These are phyloP conservation scores for Sarcocystis neurona DNA, from an alignment of 169 alveolate genomes.

Conservation along the genomic window DNA sequence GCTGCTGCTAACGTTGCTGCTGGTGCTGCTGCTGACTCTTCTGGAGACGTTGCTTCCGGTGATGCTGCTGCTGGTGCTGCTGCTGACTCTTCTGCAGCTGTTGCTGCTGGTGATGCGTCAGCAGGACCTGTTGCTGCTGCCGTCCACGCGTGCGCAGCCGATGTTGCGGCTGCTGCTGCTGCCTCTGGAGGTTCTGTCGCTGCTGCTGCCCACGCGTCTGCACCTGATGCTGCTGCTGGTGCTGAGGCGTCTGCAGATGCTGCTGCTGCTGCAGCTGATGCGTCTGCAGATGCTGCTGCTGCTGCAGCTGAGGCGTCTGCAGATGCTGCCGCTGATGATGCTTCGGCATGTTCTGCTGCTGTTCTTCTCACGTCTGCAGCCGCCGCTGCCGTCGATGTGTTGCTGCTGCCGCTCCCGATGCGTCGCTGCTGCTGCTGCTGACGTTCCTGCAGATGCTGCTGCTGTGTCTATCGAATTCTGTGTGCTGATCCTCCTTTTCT, in stretches of 20 bases:
- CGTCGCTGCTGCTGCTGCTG: background rate
- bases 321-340: background rate
- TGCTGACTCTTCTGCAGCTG: background rate
- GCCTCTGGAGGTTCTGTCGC: background rate
- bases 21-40: background rate
- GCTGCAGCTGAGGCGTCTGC: slow-evolving; percentile 3
- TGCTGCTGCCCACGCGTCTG: background rate
- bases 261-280: background rate
- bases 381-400: background rate
- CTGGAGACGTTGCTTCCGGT: background rate
- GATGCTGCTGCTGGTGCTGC: background rate
- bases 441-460: background rate
- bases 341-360: too few relatives aligned
- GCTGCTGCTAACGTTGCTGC: background rate
- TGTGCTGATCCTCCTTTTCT: background rate
- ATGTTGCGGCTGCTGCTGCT: background rate
- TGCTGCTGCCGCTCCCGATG: too few relatives aligned
- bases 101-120: background rate
- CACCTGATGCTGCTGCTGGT: background rate
- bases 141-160: background rate
- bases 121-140: background rate
- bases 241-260: background rate
- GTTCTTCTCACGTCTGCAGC: background rate
- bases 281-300: background rate
- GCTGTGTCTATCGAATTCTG: too few relatives aligned